Evolutionary conservation across 2,329 filamentous ascomycete genomes (phyloP), one percentile per base, ranked within the genome.

Genomic region (Ascochyta fabae): DNA sequence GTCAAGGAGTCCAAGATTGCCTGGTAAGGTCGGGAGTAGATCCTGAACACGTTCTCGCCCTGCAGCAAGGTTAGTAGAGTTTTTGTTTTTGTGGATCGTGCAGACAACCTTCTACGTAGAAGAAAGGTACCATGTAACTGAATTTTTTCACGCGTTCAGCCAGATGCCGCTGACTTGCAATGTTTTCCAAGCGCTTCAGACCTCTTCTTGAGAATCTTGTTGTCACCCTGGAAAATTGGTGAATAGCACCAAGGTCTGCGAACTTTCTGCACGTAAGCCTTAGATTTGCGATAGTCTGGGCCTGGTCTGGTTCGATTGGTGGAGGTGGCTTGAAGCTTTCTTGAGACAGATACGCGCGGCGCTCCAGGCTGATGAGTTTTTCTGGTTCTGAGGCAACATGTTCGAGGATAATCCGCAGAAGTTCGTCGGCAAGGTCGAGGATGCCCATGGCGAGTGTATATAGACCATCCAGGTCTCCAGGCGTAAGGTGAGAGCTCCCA

Each of bases 41-140:
- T 79, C 75, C 45, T 71, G 70, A 24, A 78, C 70, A 47, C 74
- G 71, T 61, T 77, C 76, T 66, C 75, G 65, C 59, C 75, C 75
- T 77, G 57, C 47, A 49, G 56, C 57, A 54, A 24, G 16, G 68
- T 73, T 49, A 75, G 66, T 56, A 52, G 62, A 40, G 42, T 15
- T 46, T 48, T 38, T 42, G 53, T 52, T 24, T 33, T 38, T 33
- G 24, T 40, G 15, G 16, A 24, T 3, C 1, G 7, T 24, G 24
- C 27, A 35, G 16, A 38, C 26, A 69, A 84, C 83, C 81, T 75
- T 81, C 76, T 55, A 79, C 77, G 70, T 84, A 85, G 67, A 86
- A 85, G 64, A 82, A 84, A 4, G 83, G 83, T 51, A 86, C 81
- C 72, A 86, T 79, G 69, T 86, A 86, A 59, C 82, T 84, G 70